These are phyloP conservation scores for Martensiomyces pterosporus DNA, from an alignment of 192 early-diverging fungal species.

Conservation along the genomic window DNA sequence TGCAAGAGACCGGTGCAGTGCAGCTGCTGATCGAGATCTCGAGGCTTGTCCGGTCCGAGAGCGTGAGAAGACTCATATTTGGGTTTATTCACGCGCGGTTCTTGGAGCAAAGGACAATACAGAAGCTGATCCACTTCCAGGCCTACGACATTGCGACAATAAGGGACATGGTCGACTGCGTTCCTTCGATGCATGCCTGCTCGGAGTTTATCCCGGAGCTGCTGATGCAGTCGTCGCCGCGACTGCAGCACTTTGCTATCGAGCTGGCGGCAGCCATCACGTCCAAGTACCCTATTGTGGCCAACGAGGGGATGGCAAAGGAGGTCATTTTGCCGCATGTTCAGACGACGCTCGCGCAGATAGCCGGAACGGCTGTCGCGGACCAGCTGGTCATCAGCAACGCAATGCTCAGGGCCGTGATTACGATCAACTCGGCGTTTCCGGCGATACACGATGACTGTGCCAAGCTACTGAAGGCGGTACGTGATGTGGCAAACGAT, in stretches of 20 bases:
- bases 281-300: constrained; percentile 37
- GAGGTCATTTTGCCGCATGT: constrained; percentile 48
- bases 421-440: constrained; percentile 15
- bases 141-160: constrained; percentile 55
- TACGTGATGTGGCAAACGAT: constrained; percentile 13
- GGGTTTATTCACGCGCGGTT: constrained; percentile 60
- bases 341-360: constrained; percentile 37
- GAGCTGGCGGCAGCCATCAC: constrained; percentile 36
- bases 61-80: constrained; percentile 39
- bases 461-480: constrained; percentile 11
- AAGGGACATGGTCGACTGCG: constrained; percentile 52
- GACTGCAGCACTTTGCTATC: constrained; percentile 38
- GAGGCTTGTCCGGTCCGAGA: constrained; percentile 3
- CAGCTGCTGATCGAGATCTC: constrained; percentile 54
- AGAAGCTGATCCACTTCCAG: constrained; percentile 60
- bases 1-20: constrained; percentile 55
- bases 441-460: constrained; percentile 24
- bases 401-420: constrained; percentile 32
- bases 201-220: constrained; percentile 58
- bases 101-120: constrained; percentile 53
- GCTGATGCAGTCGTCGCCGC: constrained; percentile 38
- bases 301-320: constrained; percentile 41
- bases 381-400: constrained; percentile 32
- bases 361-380: constrained; percentile 14
- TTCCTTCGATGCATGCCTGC: constrained; percentile 63